Percentiles rank a stretch among this genome's conserved stretches.
These are phyloP conservation scores for Fusarium duplospermum DNA, from an alignment of 2,329 filamentous ascomycete species.

Conservation along the genomic window DNA sequence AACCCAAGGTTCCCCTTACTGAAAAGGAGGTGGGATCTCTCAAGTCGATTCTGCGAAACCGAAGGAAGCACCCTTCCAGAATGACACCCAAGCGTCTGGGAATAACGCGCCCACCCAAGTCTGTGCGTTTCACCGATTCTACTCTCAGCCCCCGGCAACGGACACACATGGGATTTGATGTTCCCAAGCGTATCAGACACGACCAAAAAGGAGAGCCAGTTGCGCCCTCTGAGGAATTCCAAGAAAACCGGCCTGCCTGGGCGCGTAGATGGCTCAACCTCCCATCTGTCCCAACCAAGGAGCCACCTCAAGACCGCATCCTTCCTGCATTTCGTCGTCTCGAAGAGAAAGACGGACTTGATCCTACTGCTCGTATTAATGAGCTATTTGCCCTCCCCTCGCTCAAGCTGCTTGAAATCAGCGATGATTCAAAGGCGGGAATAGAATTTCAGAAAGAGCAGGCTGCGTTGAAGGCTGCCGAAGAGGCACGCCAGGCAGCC, in stretches of 20 bases:
- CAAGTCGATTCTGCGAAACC: conserved; percentile 46
- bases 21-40: conserved; percentile 33
- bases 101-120: conserved; percentile 41
- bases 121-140: conserved; percentile 47
- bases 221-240: conserved; percentile 10
- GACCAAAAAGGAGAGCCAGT: conserved; percentile 7
- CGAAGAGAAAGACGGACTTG: conserved; percentile 18
- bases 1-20: conserved; percentile 32
- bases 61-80: conserved; percentile 30
- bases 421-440: conserved; percentile 44
- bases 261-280: conserved; percentile 18
- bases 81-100: conserved; percentile 42
- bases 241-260: conserved; percentile 29
- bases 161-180: conserved; percentile 42
- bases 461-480: conserved; percentile 37
- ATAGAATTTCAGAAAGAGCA: conserved; percentile 42
- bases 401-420: conserved; percentile 40
- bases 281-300: conserved; percentile 1
- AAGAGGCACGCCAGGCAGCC: conserved; percentile 43
- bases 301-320: conserved; percentile 5
- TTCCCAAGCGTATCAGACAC: conserved; percentile 30
- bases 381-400: conserved; percentile 45
- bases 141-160: conserved; percentile 43
- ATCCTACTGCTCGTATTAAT: conserved; percentile 37
- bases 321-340: conserved; percentile 7